Evolutionary conservation across 805 yeast genomes (phyloP).

Genomic region (Spathaspora passalidarum): DNA sequence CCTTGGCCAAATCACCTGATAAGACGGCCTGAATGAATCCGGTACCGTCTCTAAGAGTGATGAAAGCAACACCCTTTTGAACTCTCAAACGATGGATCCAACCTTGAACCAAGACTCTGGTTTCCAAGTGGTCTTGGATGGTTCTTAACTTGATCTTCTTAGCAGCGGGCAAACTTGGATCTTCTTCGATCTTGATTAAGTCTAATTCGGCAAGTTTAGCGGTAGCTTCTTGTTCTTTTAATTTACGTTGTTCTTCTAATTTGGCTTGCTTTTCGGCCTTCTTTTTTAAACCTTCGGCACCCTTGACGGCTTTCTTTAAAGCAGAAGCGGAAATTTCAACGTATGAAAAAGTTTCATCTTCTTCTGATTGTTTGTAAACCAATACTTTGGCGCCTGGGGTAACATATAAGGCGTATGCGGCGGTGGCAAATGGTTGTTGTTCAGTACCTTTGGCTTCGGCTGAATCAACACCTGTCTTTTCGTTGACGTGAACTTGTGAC

Average conservation of each 20-base stretch:
- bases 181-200: constrained; percentile 68
- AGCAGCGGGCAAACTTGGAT: constrained; percentile 69
- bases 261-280: constrained; percentile 66
- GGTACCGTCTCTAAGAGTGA: constrained; percentile 93
- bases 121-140: constrained; percentile 53
- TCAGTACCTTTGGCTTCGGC: constrained; percentile 59
- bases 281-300: constrained; percentile 87
- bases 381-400: constrained; percentile 54
- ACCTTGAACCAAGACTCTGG: constrained; percentile 79
- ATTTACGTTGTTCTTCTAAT: constrained; percentile 60
- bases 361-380: constrained; percentile 61
- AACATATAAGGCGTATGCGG: constrained; percentile 75
- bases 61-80: constrained; percentile 88
- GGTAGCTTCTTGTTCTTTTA: constrained; percentile 55
- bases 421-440: constrained; percentile 68
- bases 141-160: constrained; percentile 60
- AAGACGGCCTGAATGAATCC: constrained; percentile 87
- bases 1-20: constrained; percentile 88
- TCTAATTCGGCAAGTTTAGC: constrained; percentile 76
- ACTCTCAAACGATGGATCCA: constrained; percentile 95
- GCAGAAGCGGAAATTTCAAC: constrained; percentile 86
- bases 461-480: constrained; percentile 65
- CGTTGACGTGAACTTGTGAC: constrained; percentile 61
- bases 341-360: constrained; percentile 49
- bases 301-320: constrained; percentile 93